phyloP scores from a whole-genome alignment of 2,329 filamentous ascomycete species.

The Pseudocercospora cruenta region DNA sequence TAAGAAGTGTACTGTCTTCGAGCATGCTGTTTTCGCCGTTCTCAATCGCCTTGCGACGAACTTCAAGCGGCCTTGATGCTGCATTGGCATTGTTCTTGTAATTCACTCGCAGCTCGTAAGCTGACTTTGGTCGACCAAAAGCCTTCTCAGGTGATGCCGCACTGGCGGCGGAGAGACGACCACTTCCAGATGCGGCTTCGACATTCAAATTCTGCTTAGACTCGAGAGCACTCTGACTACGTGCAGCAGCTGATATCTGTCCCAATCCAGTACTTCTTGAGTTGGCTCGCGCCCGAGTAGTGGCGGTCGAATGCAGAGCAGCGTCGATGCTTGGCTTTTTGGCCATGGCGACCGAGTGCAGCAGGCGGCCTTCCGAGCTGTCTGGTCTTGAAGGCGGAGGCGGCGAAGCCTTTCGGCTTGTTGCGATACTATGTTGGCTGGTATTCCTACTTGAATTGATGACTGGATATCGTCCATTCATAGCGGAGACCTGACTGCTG shows the following conservation, averaged over 20 bases:
- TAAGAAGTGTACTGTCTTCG: constrained; percentile 38
- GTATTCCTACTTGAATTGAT: constrained; percentile 40
- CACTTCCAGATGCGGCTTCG: neutral
- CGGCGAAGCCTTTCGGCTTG: neutral
- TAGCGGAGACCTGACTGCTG: constrained; percentile 32
- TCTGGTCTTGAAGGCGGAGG: neutral
- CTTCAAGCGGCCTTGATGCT: constrained; percentile 29
- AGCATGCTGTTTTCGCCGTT: constrained; percentile 27
- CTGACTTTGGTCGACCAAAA: constrained; percentile 33
- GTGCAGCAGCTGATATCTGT: constrained; percentile 15
- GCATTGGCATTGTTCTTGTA: constrained; percentile 32
- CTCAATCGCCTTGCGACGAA: constrained; percentile 29
- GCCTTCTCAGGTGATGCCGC: neutral
- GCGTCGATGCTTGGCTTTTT: constrained; percentile 11
- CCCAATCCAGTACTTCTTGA: constrained; percentile 14
- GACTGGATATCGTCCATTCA: constrained; percentile 51
- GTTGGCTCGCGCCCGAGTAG: neutral
- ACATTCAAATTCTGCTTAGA: neutral
- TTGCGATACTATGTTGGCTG: constrained; percentile 3
- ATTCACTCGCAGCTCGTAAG: constrained; percentile 40
- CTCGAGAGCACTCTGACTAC: constrained; percentile 5
- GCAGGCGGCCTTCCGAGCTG: neutral
- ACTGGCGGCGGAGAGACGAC: neutral
- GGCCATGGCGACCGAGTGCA: constrained; percentile 6
- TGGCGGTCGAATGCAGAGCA: neutral